Evolutionary conservation across 768 basidiomycete species (phyloP).

Genomic region (Holtermanniella nyarrowii): DNA sequence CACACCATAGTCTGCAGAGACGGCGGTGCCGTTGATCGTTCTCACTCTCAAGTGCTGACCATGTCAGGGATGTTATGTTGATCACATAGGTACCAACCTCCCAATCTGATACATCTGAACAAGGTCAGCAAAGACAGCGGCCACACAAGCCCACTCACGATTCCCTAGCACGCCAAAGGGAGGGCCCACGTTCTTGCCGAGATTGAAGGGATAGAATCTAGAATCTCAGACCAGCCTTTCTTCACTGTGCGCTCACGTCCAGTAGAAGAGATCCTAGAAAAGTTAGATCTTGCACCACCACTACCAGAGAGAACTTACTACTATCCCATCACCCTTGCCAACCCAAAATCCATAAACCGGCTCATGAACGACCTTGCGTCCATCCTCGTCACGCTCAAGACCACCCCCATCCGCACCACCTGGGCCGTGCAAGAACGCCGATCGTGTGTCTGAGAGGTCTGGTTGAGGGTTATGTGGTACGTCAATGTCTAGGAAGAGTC

Average conservation of each 20-base stretch:
- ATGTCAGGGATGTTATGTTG: neutral
- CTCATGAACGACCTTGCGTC: constrained; percentile 13
- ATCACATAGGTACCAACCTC: constrained; percentile 12
- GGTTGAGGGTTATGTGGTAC: constrained; percentile 30
- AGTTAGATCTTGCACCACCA: neutral
- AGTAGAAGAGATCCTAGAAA: constrained; percentile 32
- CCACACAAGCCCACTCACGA: constrained; percentile 14
- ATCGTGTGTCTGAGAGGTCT: constrained; percentile 9
- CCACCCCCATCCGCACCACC: constrained; percentile 2
- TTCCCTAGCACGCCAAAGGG: constrained; percentile 28
- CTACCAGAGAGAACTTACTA: constrained; percentile 13
- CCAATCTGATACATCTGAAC: constrained; percentile 28
- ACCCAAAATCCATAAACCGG: constrained; percentile 33
- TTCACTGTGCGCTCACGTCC: constrained; percentile 17
- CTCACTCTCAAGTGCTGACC: constrained; percentile 23
- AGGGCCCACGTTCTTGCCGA: constrained; percentile 24
- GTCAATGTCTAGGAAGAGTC: constrained; percentile 12
- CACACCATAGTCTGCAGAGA: constrained; percentile 29
- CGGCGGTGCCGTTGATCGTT: constrained; percentile 21
- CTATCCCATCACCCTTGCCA: constrained; percentile 18
- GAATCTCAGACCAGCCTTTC: neutral
- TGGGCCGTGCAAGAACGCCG: constrained; percentile 25
- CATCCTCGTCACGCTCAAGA: constrained; percentile 5
- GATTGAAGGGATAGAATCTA: constrained; percentile 32
- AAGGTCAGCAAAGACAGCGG: neutral